Base-by-base conservation (phyloP, 495 filamentous ascomycete species). In the Aspergillus baeticus region DNA sequence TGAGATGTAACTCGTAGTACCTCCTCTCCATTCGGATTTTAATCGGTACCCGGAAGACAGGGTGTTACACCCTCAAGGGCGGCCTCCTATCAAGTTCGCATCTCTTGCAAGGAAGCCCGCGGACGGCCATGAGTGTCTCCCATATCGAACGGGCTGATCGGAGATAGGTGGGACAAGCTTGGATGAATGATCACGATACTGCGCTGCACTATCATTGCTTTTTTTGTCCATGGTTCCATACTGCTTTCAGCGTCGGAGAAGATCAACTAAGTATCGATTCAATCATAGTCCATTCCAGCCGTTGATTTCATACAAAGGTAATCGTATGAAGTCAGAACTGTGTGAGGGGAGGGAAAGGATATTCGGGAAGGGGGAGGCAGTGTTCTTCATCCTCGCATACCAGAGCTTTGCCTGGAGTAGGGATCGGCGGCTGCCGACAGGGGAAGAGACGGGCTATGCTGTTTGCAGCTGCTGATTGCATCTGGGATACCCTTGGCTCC, bases 351-450 rank as follows among this genome's bases (percentile, higher is more conserved):
- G 34, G 38, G 31, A 7, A 48, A 56, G 55, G 26, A 29, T 29
- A 29, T 29, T 29, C 26, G 54, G 56, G 66, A 66, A 73, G 63
- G 68, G 70, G 70, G 70, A 67, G 70, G 70, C 67, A 60, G 63
- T 69, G 67, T 70, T 69, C 47, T 58, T 55, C 23, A 55, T 60
- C 59, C 60, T 45, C 47, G 60, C 67, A 71, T 73, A 52, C 70
- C 70, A 67, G 46, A 65, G 50, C 35, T 33, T 54, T 43, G 18
- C 38, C 55, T 37, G 47, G 46, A 60, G 62, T 51, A 65, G 53
- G 55, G 63, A 65, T 65, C 63, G 63, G 54, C 62, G 47, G 2
- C 18, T 43, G 59, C 52, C 15, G 10, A 44, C 54, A 57, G 53
- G 49, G 48, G 46, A 50, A 23, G 34, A 34, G 37, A 36, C 42